These are phyloP conservation scores for Phialocephala subalpina DNA, from an alignment of 2,329 filamentous ascomycete species.

Conservation along the genomic window DNA sequence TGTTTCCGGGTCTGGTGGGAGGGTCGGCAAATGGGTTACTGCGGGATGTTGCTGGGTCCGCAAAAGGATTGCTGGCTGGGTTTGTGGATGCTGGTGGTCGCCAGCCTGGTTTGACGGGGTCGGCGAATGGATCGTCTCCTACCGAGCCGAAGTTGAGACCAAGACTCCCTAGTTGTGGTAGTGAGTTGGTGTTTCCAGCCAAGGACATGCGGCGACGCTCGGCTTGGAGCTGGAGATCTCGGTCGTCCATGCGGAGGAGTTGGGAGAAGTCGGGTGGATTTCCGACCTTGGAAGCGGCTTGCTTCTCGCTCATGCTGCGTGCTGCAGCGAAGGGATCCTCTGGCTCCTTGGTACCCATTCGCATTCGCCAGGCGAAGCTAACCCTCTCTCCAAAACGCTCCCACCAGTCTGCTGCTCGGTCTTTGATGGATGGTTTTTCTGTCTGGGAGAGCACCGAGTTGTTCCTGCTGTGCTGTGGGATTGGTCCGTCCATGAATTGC, in stretches of 20 bases:
- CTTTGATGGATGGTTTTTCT: constrained; percentile 36
- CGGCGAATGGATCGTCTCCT: constrained; percentile 38
- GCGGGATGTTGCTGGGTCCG: constrained; percentile 30
- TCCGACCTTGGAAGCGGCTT: constrained; percentile 27
- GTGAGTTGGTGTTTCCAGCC: constrained; percentile 28
- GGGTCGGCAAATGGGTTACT: constrained; percentile 37
- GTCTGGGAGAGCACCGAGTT: constrained; percentile 42
- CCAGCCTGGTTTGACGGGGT: constrained; percentile 27
- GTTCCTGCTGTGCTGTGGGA: constrained; percentile 49
- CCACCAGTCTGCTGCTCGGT: constrained; percentile 55
- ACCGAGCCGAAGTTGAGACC: constrained; percentile 37
- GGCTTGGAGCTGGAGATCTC: constrained; percentile 38
- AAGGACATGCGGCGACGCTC: constrained; percentile 35
- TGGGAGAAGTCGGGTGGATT: constrained; percentile 37
- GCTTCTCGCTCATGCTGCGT: constrained; percentile 38
- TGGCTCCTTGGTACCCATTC: constrained; percentile 41
- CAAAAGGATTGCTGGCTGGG: constrained; percentile 32
- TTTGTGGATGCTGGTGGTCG: constrained; percentile 19
- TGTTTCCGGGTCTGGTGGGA: constrained; percentile 36
- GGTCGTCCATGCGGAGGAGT: constrained; percentile 40
- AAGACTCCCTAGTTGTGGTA: constrained; percentile 37
- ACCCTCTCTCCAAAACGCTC: constrained; percentile 51
- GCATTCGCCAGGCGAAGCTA: constrained; percentile 49
- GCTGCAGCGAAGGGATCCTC: constrained; percentile 50
- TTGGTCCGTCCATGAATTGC: constrained; percentile 52